Base-by-base conservation (phyloP, 768 basidiomycete genomes). In the Lentinula aciculospora region DNA sequence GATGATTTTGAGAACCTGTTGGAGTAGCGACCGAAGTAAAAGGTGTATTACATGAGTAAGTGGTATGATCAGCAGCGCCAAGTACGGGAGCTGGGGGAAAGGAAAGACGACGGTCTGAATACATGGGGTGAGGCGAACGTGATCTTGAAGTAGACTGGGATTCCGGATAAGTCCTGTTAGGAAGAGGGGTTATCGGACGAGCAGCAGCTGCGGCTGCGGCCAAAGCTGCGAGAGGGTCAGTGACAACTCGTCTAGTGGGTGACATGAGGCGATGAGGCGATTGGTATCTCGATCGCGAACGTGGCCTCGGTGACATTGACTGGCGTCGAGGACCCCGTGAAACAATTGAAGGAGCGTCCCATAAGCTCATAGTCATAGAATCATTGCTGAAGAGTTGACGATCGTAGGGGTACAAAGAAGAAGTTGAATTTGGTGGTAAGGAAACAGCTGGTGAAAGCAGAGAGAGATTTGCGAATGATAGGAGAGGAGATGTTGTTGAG, bases 121-220 rank as follows among this genome's bases (percentile, higher is more conserved):
- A 17, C 13, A 5, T 39, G n/a, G 37, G 17, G n/a, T 12, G 42
- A 44, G 42, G 21, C 21, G 42, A 44, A 8, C 47, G 25, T 29
- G 28, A 28, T 5, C 27, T 25, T 19, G 3, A n/a, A 1, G 7
- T 44, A 9, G 40, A 44, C 28, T 15, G 47, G 28, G 47, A 28
- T 21, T 44, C 42, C 8, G 50, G 36, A 27, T 19, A 13, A 3
- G 17, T 23, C 31, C 21, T 23, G 3, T 12, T 12, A 31, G 54
- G 54, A 10, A 56, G 19, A 32, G 54, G 54, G 3, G 54, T 45
- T 2, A 56, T 56, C 12, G 54, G 54, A 12, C 54, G 25, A 9
- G 54, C 54, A 31, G 54, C 54, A 34, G 54, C 54, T 31, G 54
- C 54, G 9, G 54, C 54, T 2, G 54, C 54, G 12, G 54, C 54